Percentiles rank a stretch among this genome's conserved stretches.
phyloP scores from a whole-genome alignment of 2,329 filamentous ascomycete genomes.

The Lachnellula arida region DNA sequence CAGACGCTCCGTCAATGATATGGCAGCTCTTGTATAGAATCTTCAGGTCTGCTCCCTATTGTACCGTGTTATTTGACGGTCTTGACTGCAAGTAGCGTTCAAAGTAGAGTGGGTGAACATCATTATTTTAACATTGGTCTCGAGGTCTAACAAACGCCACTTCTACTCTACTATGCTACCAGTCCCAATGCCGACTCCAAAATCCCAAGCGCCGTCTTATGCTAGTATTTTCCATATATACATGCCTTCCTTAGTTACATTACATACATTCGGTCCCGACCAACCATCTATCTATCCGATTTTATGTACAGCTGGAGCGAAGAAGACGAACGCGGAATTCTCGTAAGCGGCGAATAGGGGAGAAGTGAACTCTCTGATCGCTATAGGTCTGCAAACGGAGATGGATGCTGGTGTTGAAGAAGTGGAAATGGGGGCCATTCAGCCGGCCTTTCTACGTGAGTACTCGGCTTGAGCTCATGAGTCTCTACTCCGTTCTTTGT shows the following conservation, averaged over 20 bases:
- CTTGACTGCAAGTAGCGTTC: too few species aligned
- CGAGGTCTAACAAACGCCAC: neutral
- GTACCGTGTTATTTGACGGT: too few species aligned
- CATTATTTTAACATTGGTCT: neutral
- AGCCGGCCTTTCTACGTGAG: neutral
- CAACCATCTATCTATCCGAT: neutral
- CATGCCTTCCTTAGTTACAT: neutral
- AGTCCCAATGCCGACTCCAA: neutral
- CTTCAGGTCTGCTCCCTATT: too few species aligned
- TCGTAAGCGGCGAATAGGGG: neutral
- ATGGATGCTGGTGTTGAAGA: neutral
- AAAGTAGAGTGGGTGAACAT: neutral
- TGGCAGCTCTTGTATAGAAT: too few species aligned
- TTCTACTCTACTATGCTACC: neutral
- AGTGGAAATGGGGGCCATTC: neutral
- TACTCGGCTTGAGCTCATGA: neutral
- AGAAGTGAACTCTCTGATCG: neutral
- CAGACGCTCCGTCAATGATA: too few species aligned
- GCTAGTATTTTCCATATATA: neutral
- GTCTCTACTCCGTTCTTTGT: neutral
- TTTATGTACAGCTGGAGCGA: neutral
- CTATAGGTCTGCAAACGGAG: neutral
- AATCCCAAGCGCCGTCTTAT: conserved; percentile 1
- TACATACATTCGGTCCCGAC: neutral
- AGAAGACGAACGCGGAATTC: neutral